phyloP scores from a whole-genome alignment of 2,329 filamentous ascomycete species.

The Westerdykella sp. region DNA sequence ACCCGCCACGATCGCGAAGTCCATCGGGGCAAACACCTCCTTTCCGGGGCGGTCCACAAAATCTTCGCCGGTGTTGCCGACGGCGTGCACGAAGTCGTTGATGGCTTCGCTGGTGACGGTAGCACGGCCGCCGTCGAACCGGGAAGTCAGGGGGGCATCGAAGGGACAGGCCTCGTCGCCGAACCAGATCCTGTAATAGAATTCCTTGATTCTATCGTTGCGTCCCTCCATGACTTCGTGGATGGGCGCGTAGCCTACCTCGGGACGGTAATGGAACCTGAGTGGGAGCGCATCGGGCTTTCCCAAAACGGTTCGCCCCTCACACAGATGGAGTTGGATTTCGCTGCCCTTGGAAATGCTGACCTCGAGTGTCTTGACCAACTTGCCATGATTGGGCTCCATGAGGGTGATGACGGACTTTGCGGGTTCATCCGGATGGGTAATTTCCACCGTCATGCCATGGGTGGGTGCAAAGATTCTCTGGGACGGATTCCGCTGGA shows the following conservation, averaged over 20 bases:
- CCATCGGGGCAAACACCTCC: slow-evolving; percentile 92
- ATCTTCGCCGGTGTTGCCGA: slow-evolving; percentile 94
- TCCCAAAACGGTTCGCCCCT: slow-evolving; percentile 81
- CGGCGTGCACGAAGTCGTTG: slow-evolving; percentile 97
- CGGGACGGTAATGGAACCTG: slow-evolving; percentile 87
- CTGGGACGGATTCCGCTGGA: slow-evolving; percentile 93
- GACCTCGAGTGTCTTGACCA: slow-evolving; percentile 82
- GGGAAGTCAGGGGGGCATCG: slow-evolving; percentile 74
- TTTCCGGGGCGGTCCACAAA: slow-evolving; percentile 96
- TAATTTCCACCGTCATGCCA: slow-evolving; percentile 85
- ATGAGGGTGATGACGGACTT: slow-evolving; percentile 82
- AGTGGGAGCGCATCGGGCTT: slow-evolving; percentile 77
- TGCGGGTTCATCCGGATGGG: slow-evolving; percentile 69
- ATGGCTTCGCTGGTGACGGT: slow-evolving; percentile 88
- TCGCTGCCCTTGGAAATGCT: slow-evolving; percentile 68
- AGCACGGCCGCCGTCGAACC: slow-evolving; percentile 82
- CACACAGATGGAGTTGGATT: slow-evolving; percentile 84
- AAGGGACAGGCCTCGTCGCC: slow-evolving; percentile 78
- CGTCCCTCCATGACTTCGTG: slow-evolving; percentile 92
- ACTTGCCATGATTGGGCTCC: slow-evolving; percentile 81
- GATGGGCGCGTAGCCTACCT: slow-evolving; percentile 95
- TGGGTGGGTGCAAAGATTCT: slow-evolving; percentile 81
- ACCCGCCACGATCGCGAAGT: slow-evolving; percentile 95
- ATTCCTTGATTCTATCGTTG: slow-evolving; percentile 98
- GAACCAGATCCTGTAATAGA: slow-evolving; percentile 98